phyloP scores from a whole-genome alignment of 495 filamentous ascomycete species.

The Aspergillus campestris region DNA sequence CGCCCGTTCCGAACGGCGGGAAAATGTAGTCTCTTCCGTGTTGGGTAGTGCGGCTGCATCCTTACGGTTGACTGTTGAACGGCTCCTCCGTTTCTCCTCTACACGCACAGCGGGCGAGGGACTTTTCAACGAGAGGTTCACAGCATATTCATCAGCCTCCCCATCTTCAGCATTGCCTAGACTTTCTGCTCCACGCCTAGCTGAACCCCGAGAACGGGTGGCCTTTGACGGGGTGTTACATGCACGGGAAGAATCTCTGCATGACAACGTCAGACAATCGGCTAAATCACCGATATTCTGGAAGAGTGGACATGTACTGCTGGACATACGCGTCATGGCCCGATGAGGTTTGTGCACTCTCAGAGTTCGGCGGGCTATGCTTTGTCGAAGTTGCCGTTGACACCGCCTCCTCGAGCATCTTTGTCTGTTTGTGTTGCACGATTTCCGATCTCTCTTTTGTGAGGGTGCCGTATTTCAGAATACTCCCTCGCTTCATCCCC shows the following conservation, averaged over 20 bases:
- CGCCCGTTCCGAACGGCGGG: background rate
- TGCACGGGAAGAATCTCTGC: conserved; percentile 13
- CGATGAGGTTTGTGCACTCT: too few relatives aligned
- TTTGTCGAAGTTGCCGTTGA: conserved; percentile 12
- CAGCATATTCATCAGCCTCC: conserved; percentile 2
- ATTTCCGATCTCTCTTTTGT: conserved; percentile 32
- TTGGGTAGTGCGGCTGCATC: background rate
- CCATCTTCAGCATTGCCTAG: conserved; percentile 10
- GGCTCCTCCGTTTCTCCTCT: conserved; percentile 13
- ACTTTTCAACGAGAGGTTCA: conserved; percentile 2
- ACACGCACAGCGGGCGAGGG: background rate
- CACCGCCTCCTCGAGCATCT: conserved; percentile 25
- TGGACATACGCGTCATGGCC: background rate
- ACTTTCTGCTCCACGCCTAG: conserved; percentile 6
- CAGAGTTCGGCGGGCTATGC: conserved; percentile 3
- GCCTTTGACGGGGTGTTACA: conserved; percentile 10
- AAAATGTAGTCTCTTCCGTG: background rate
- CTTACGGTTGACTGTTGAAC: conserved; percentile 11
- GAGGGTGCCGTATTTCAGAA: conserved; percentile 39
- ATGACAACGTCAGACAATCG: conserved; percentile 20
- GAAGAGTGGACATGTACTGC: background rate
- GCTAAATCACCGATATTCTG: conserved; percentile 19
- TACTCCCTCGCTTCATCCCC: conserved; percentile 37
- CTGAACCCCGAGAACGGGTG: conserved; percentile 3
- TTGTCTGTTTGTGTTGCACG: conserved; percentile 23